Base-by-base conservation (phyloP, 164 flowering plant genomes). In the Nelumbo lutea region DNA sequence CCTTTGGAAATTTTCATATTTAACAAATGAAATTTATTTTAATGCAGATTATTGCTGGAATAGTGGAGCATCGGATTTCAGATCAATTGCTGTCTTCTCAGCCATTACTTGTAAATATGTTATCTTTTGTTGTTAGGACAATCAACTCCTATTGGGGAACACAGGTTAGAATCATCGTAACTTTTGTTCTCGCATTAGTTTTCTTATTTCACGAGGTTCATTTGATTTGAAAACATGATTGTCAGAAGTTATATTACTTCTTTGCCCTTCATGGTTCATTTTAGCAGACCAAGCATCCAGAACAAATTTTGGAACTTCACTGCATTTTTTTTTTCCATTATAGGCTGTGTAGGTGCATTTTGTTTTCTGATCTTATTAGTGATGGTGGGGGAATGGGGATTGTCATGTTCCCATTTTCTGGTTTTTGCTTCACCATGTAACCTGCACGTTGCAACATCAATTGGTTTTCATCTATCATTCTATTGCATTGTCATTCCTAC, bases 81-180 rank as follows among this genome's bases (percentile, higher is more conserved):
- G 95, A 93, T 5, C 80, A 73, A 71, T 77, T 92, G 61, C 59
- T 76, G 65, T 57, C 96, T 58, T 86, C 96, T 64, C 90, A 88
- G 71, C 74, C 86, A 48, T 64, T 89, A 62, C 81, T 90, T 72
- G 88, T 89, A 56, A 93, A 90, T 78, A 67, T 79, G 83, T 66
- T 93, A 38, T 93, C 98, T 47, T 93, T 90, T 77, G 59, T 88
- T 77, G 85, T 64, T 55, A 86, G 98, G 71, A 87, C 89, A 45
- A 48, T 93, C 73, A 93, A 93, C 78, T 88, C 95, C 27, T 93
- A 88, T 55, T 93, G 89, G 89, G 98, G 95, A 76, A 93, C 96
- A 62, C 95, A 90, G 96, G 98, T 89, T 11, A 69, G 83, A 73
- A 47, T 46, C 52, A 57, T 73, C 53, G 61, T 50, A 0, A 11